Base-by-base conservation (phyloP, 2,329 filamentous ascomycete genomes). In the Coleophoma eucalyptorum region DNA sequence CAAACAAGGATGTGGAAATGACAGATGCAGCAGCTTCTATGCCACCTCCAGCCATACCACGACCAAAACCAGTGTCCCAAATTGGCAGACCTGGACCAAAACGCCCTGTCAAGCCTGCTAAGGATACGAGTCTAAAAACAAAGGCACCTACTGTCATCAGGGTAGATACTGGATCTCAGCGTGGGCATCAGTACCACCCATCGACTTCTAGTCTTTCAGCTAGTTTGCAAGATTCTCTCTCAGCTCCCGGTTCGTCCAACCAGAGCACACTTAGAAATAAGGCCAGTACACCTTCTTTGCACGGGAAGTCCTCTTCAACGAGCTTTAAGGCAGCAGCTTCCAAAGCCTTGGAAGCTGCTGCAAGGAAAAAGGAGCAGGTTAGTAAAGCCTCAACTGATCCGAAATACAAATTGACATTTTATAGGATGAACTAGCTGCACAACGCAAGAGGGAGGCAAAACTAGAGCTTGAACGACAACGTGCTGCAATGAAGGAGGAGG, bases 401-500 rank as follows among this genome's bases (percentile, higher is more conserved):
- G 43, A 21, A 26, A 10, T 20, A 34, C 18, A 50, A n/a, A 31
- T 55, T 52, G 35, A 46, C 40, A 46, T 32, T 41, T 40, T 33
- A 16, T 53, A 82, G 65, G 91, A 96, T 60, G 90, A 95, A 64
- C 83, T 84, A 44, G 89, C 91, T 57, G 82, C 83, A 13, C 85
- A 91, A 61, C 83, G 86, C 46, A 93, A 90, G 63, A 84, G 86
- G 8, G 89, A 95, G 18, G 84, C 87, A 35, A 96, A 95, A 69
- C 80, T 84, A 15, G 89, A 95, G 61, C 73, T 88, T 33, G 90
- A 96, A 65, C 84, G 87, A 44, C 90, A 91, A 70, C 80, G 87
- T 52, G 81, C 81, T 44, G 82, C 80, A 5, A 67, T 73, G 16
- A 84, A 86, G 58, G 84, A 87, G 53, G 85, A 89, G 58, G 81